Base-by-base conservation (phyloP, 2,329 filamentous ascomycete species). In the Ceratocystis papillata region DNA sequence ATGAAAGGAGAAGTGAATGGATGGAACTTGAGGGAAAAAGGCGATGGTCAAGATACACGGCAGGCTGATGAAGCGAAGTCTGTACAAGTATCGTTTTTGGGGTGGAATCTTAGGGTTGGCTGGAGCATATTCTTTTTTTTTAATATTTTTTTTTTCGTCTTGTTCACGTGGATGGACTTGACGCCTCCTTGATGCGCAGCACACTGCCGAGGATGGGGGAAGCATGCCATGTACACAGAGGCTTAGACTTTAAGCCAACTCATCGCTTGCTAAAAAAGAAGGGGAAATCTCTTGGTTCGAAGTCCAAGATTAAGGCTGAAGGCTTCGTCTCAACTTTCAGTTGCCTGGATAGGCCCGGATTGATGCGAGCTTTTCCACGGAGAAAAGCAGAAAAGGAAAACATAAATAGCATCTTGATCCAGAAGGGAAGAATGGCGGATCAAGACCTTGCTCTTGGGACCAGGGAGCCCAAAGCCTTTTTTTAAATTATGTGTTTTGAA, bases 21-120 rank as follows among this genome's bases (percentile, higher is more conserved):
- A 30, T 30, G 7, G 17, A 8, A 6, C 12, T 33, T 59, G 25
- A 15, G 28, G 22, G 30, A 59, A 59, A 59, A 59, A 59, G 53
- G 53, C 53, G 53, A 59, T 33, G 28, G 53, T 59, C 53, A 59
- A 59, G 53, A 59, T 59, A 59, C 53, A 59, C 53, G 25, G 28
- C 53, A 59, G 53, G 25, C 5, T 15, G 53, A 59, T 59, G 53
- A 33, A 59, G 53, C 53, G 53, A 59, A 17, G n/a, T 59, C 53
- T 59, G 53, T 59, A 25, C 28, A 59, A 59, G 53, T 33, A 37
- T 37, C 33, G 15, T 59, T 17, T 30, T 10, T 2, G 28, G 53
- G 10, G 8, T 37, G 33, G 10, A 37, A 12, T 10, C 10, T 37
- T 3, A 37, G 33, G 33, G 33, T 12, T 37, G 33, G 10, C 33